Evolutionary conservation across 805 yeast genomes (phyloP), one percentile per base, ranked within the genome.

Genomic region (Cyberlindnera japonica): DNA sequence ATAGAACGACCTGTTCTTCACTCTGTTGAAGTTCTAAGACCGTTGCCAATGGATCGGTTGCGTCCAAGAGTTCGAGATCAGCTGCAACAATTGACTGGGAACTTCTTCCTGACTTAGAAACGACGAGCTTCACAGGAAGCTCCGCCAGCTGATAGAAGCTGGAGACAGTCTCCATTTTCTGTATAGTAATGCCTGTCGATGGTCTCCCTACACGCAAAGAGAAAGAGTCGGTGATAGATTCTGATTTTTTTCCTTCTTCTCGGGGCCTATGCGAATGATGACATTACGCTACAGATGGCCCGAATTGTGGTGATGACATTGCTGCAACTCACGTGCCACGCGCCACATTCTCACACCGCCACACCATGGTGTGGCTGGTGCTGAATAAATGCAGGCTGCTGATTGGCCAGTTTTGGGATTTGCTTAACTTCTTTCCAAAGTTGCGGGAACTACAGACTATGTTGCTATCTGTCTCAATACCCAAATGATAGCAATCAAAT

Each of bases 1-100:
- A 64, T 18, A 85, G 68, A 7, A 38, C 40, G 3, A 22, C 13
- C 3, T 27, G 4, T 16, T 28, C 24, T 6, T 35, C 26, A 3
- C 27, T 24, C 19, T 34, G 33, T 26, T 40, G 44, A 11, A 44
- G 26, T 21, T 48, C 46, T 10, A 40, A 1, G 10, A 49, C 40
- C 5, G 45, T 31, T 10, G 41, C 28, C 7, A 49, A 35, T 3
- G 53, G 51, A 16, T 49, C 53, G 2, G 49, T 15, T 7, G 47
- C 41, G 47, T 47, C 47, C 35, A 47, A 20, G 4, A 49, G 43
- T 27, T 47, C 50, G 14, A 43, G 26, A 25, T 37, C 38, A 6
- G 48, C 42, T 6, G 12, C 18, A 9, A 41, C 35, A 6, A 33
- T 22, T 19, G 40, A 7, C 9, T 6, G 11, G 3, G 44, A 17